Evolutionary conservation across 768 basidiomycete genomes (phyloP).

Genomic region (Pleurotus sapidus): DNA sequence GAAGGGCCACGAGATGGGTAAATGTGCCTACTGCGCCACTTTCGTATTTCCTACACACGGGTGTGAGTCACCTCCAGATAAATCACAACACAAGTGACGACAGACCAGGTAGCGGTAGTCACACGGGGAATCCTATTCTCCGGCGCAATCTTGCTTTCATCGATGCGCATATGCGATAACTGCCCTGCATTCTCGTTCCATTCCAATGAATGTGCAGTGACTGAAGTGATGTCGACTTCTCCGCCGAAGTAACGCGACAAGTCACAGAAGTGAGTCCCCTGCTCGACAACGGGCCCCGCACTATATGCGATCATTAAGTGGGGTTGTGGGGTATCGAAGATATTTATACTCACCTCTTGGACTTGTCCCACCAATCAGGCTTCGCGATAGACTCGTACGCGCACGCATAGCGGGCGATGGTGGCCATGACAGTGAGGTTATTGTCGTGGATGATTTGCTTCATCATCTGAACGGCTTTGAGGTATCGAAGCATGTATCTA

Average conservation of each 20-base stretch:
- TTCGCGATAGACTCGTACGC: conserved; percentile 81
- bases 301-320: conserved; percentile 27
- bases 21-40: conserved; percentile 93
- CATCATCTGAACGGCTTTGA: conserved; percentile 95
- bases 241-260: conserved; percentile 97
- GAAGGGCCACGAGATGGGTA: conserved; percentile 86
- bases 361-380: conserved; percentile 93
- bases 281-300: conserved; percentile 82
- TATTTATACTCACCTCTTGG: conserved; percentile 53
- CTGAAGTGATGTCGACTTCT: conserved; percentile 81
- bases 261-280: conserved; percentile 97
- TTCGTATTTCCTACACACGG: conserved; percentile 79
- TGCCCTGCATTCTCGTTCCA: conserved; percentile 89
- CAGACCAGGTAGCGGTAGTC: conserved; percentile 86
- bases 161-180: conserved; percentile 76
- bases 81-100: not conserved
- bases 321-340: not conserved
- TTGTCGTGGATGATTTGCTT: conserved; percentile 95
- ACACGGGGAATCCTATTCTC: conserved; percentile 93
- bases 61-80: not conserved
- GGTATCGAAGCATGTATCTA: conserved; percentile 92
- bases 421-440: conserved; percentile 92
- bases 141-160: conserved; percentile 80
- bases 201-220: conserved; percentile 85
- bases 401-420: conserved; percentile 91